phyloP scores from a whole-genome alignment of 352 stramenopile genomes.

The Blastocystis sp. region DNA sequence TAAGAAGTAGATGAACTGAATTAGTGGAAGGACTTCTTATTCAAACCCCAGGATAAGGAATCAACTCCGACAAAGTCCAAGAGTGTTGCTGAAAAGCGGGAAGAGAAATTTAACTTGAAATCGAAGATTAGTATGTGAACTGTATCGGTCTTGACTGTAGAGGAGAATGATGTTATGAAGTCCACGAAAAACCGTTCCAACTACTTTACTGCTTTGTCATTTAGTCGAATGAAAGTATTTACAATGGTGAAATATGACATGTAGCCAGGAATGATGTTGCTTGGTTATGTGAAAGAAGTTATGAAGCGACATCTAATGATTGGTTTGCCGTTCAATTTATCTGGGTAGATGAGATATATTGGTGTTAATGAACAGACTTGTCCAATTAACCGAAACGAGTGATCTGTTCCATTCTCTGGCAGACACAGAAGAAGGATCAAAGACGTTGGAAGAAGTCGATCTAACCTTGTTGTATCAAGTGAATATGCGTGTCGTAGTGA shows the following conservation, averaged over 20 bases:
- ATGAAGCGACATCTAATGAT: background rate
- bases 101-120: constrained; percentile 7
- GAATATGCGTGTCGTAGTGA: constrained; percentile 33
- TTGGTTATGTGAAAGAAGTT: constrained; percentile 31
- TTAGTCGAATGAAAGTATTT: constrained; percentile 26
- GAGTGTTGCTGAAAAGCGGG: background rate
- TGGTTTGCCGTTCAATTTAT: constrained; percentile 21
- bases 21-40: constrained; percentile 30
- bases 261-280: constrained; percentile 38
- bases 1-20: background rate
- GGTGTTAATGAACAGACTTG: background rate
- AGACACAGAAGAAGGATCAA: background rate
- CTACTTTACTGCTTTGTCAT: background rate
- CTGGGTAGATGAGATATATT: background rate
- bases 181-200: background rate
- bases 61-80: background rate
- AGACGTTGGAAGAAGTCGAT: constrained; percentile 13
- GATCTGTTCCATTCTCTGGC: constrained; percentile 4
- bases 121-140: constrained; percentile 4
- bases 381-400: constrained; percentile 23
- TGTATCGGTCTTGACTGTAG: background rate
- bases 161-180: constrained; percentile 53
- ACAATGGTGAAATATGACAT: background rate
- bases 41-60: background rate
- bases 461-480: constrained; percentile 16